Evolutionary conservation across 148 eudicot species (phyloP).

Genomic region (Vaccinium macrocarpon): DNA sequence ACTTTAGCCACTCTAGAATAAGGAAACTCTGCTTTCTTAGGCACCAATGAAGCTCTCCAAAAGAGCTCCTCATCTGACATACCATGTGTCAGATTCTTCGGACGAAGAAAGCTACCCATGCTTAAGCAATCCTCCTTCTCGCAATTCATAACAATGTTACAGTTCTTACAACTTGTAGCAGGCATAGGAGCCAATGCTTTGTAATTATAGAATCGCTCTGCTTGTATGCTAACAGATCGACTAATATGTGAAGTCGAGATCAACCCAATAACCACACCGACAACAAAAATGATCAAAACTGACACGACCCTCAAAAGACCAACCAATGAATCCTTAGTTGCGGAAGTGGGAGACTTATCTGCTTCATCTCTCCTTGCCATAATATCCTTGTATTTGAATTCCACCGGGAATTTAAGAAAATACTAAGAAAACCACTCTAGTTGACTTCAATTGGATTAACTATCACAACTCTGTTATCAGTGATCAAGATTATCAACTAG

Average conservation of each 20-base stretch:
- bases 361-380: slow-evolving; percentile 38
- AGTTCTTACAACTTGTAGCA: slow-evolving; percentile 8
- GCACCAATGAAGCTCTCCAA: slow-evolving; percentile 86
- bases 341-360: slow-evolving; percentile 17
- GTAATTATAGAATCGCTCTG: slow-evolving; percentile 25
- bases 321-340: slow-evolving; percentile 45
- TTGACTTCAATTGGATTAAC: neutral
- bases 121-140: slow-evolving; percentile 38
- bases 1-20: slow-evolving; percentile 58
- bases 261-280: slow-evolving; percentile 67
- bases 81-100: slow-evolving; percentile 41
- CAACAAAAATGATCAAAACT: slow-evolving; percentile 51
- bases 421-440: neutral
- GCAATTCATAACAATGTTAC: slow-evolving; percentile 26
- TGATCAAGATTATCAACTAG: neutral
- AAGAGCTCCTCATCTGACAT: slow-evolving; percentile 63
- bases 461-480: neutral
- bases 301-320: slow-evolving; percentile 44
- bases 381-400: neutral
- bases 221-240: slow-evolving; percentile 33
- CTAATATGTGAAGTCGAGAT: slow-evolving; percentile 62
- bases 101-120: slow-evolving; percentile 40
- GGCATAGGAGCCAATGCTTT: slow-evolving; percentile 15
- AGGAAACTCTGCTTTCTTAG: slow-evolving; percentile 49
- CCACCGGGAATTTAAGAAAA: neutral